These are phyloP conservation scores for Mortierella sp. DNA, from an alignment of 371 early-diverging fungal species.

Conservation along the genomic window DNA sequence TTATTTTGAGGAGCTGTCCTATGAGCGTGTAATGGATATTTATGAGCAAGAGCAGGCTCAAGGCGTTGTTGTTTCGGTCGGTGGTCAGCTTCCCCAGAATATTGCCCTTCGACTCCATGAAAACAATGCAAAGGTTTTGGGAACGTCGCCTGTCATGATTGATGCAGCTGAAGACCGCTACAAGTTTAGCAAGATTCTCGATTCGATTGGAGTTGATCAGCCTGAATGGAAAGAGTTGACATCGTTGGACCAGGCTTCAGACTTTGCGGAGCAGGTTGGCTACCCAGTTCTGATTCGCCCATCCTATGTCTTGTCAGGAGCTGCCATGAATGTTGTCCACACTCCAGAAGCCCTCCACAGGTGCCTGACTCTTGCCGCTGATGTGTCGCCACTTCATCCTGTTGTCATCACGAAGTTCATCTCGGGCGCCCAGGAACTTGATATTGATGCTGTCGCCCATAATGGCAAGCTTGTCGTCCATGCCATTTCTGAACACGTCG, in stretches of 20 bases:
- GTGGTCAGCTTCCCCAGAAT: constrained; percentile 95
- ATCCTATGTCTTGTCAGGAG: constrained; percentile 95
- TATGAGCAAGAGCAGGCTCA: constrained; percentile 84
- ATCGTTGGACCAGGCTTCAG: constrained; percentile 78
- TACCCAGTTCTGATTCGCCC: constrained; percentile 96
- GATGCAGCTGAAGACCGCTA: constrained; percentile 94
- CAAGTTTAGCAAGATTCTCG: constrained; percentile 91
- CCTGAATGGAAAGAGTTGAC: constrained; percentile 94
- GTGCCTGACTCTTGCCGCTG: constrained; percentile 83
- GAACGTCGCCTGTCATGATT: constrained; percentile 91
- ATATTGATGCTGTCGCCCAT: constrained; percentile 91
- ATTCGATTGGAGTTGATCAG: constrained; percentile 93
- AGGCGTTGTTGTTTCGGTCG: constrained; percentile 89
- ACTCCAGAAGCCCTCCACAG: constrained; percentile 72
- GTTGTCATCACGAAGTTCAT: constrained; percentile 96
- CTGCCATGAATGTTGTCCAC: constrained; percentile 95
- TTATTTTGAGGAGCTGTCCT: constrained; percentile 92
- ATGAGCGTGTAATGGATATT: constrained; percentile 94
- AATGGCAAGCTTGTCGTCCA: constrained; percentile 85
- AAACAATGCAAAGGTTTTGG: constrained; percentile 80
- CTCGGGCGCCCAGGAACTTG: constrained; percentile 92
- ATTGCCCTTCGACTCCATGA: constrained; percentile 86
- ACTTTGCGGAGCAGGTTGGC: constrained; percentile 86
- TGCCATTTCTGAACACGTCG: constrained; percentile 94
- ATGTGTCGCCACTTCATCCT: constrained; percentile 91